Evolutionary conservation across 129 eudicot species (phyloP), one percentile per base, ranked within the genome.

Genomic region (Deinandra increscens): DNA sequence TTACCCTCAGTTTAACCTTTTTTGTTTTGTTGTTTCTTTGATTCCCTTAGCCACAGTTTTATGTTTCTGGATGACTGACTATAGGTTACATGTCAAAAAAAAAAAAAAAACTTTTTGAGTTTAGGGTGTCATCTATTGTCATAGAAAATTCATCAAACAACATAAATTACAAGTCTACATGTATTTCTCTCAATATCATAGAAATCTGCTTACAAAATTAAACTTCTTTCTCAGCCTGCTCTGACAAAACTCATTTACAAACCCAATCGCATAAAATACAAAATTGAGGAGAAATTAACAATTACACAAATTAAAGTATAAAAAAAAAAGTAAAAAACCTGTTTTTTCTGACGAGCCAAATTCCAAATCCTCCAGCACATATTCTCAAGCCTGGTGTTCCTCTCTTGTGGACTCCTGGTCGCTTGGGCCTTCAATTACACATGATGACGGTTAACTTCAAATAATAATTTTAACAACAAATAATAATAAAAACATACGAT

Each of bases 301-400:
- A 55, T 18, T 34, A 48, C 22, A 1, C n/a, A 43, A 36, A 48
- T 34, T 26, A 0, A 81, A 48, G 33, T 18, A 17, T 20, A 37
- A 36, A 44, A 14, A n/a, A n/a, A n/a, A n/a, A n/a, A n/a, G n/a
- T n/a, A n/a, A n/a, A n/a, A 33, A 60, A 88, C 97, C 99, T 90
- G 97, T 80, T 90, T 94, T 70, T 94, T 94, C 88, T 94, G 99
- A 62, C 99, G 91, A 80, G 99, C 99, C 89, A 94, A 79, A 84
- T 94, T 94, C 99, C 99, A 94, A 80, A 94, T 94, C 83, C 99
- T 78, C 99, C 99, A 94, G 60, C 99, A 90, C 99, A 94, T 90
- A 66, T 94, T 94, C 83, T 94, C 99, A 71, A 94, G 82, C 80
- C 99, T 80, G 3, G 99, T 93, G 71, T 93, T 93, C 88, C 99